Conservation (phyloP, 2,329 filamentous ascomycete genomes). For the Beauveria rudraprayagi region DNA sequence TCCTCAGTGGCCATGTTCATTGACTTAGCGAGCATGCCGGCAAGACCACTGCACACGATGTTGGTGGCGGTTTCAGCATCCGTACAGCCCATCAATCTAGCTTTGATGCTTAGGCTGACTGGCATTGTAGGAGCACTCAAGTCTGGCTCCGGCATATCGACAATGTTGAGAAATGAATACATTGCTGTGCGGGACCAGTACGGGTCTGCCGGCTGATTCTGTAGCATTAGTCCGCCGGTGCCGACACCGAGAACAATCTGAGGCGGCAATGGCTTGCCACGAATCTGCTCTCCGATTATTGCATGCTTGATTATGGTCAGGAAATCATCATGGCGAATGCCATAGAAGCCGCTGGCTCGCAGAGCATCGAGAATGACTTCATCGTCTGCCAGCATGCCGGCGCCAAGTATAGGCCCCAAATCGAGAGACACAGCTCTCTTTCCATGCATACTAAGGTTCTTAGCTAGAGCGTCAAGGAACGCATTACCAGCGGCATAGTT, state of each 20-base stretch:
- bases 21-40: constrained; percentile 33
- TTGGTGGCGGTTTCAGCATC: constrained; percentile 22
- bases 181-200: constrained; percentile 46
- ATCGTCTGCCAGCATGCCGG: constrained; percentile 46
- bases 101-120: constrained; percentile 21
- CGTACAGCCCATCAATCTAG: constrained; percentile 23
- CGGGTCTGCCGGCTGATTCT: constrained; percentile 44
- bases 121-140: constrained; percentile 16
- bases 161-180: constrained; percentile 38
- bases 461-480: constrained; percentile 41
- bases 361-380: constrained; percentile 39
- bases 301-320: constrained; percentile 39
- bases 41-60: constrained; percentile 29
- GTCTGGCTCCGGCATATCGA: constrained; percentile 34
- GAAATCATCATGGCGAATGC: constrained; percentile 43
- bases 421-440: constrained; percentile 39
- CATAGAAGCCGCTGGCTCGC: constrained; percentile 45
- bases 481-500: constrained; percentile 50
- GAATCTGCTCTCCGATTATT: constrained; percentile 29
- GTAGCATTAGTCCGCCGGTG: constrained; percentile 44
- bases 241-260: constrained; percentile 46
- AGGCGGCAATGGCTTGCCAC: constrained; percentile 27
- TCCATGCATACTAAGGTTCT: constrained; percentile 22
- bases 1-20: constrained; percentile 38
- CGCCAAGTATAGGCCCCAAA: constrained; percentile 43